phyloP scores from a whole-genome alignment of 78 protist species.

The Dictyostelium firmibasis region DNA sequence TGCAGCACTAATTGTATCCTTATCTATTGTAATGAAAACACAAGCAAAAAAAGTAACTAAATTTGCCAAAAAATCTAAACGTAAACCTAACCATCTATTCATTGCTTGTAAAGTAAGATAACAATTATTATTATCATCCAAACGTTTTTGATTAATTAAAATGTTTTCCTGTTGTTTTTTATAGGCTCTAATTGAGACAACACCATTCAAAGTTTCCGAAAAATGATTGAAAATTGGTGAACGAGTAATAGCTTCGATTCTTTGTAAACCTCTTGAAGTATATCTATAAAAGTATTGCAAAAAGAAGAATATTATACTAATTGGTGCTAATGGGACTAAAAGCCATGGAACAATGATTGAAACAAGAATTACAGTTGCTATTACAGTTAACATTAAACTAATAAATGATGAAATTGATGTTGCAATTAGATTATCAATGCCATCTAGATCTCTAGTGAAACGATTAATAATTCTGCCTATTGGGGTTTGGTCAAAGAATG shows the following conservation, averaged over 20 bases:
- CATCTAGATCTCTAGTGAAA: conserved; percentile 90
- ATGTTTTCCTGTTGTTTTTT: conserved; percentile 23
- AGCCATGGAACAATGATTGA: conserved; percentile 61
- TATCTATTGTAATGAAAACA: conserved; percentile 25
- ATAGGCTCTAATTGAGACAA: conserved; percentile 70
- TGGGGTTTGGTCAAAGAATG: conserved; percentile 99
- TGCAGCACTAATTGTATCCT: conserved; percentile 25
- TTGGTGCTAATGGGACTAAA: conserved; percentile 65
- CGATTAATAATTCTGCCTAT: conserved; percentile 97
- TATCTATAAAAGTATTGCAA: conserved; percentile 50
- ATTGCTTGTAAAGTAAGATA: conserved; percentile 41
- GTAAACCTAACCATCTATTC: conserved; percentile 76
- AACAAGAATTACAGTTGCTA: conserved; percentile 51
- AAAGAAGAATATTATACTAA: background rate
- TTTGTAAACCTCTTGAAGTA: conserved; percentile 83
- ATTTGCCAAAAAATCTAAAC: conserved; percentile 88
- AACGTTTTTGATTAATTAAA: background rate
- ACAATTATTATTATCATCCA: conserved; percentile 32
- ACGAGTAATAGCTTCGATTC: conserved; percentile 84
- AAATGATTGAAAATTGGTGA: conserved; percentile 92
- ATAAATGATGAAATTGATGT: conserved; percentile 37
- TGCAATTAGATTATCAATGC: conserved; percentile 76
- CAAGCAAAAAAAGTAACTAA: conserved; percentile 75
- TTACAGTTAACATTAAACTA: background rate
- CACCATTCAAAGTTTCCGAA: conserved; percentile 86